Evolutionary conservation across 352 stramenopile genomes (phyloP).

Genomic region (Globisporangium okanoganense): DNA sequence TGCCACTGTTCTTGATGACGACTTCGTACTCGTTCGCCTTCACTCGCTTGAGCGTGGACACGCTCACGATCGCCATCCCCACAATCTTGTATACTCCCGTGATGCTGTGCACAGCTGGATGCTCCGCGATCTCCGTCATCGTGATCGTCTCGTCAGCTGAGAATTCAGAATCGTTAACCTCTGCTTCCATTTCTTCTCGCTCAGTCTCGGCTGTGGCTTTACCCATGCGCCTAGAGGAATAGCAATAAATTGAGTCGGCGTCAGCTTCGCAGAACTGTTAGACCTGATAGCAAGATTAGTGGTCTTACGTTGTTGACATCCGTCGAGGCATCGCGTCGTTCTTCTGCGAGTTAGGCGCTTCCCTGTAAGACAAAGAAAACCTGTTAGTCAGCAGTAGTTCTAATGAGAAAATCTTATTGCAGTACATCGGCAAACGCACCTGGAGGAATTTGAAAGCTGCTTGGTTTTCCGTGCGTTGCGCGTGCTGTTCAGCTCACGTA

Average conservation of each 20-base stretch:
- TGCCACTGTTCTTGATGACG: conserved; percentile 48
- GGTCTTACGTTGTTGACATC: conserved; percentile 68
- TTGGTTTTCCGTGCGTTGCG: conserved; percentile 42
- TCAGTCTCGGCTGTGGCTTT: conserved; percentile 22
- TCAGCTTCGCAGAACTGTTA: background rate
- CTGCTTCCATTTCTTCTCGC: conserved; percentile 38
- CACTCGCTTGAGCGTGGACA: conserved; percentile 65
- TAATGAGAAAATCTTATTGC: background rate
- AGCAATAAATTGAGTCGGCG: background rate
- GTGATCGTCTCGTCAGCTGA: conserved; percentile 73
- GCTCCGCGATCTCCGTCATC: conserved; percentile 55
- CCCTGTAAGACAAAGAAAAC: conserved; percentile 19
- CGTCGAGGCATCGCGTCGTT: conserved; percentile 31
- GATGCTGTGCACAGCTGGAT: conserved; percentile 72
- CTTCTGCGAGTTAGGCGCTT: conserved; percentile 58
- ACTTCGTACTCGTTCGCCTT: conserved; percentile 85
- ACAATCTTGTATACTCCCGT: conserved; percentile 81
- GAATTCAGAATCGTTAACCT: conserved; percentile 44
- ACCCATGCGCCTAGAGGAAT: background rate
- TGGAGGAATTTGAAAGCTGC: conserved; percentile 56
- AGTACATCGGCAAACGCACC: conserved; percentile 21
- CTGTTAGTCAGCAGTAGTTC: background rate
- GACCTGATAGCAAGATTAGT: background rate
- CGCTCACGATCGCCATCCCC: conserved; percentile 72
- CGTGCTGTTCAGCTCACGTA: conserved; percentile 65